Percentiles rank a stretch among this genome's conserved stretches.
Evolutionary conservation across 768 basidiomycete genomes (phyloP).

Genomic region (Boletus rubescentipes): DNA sequence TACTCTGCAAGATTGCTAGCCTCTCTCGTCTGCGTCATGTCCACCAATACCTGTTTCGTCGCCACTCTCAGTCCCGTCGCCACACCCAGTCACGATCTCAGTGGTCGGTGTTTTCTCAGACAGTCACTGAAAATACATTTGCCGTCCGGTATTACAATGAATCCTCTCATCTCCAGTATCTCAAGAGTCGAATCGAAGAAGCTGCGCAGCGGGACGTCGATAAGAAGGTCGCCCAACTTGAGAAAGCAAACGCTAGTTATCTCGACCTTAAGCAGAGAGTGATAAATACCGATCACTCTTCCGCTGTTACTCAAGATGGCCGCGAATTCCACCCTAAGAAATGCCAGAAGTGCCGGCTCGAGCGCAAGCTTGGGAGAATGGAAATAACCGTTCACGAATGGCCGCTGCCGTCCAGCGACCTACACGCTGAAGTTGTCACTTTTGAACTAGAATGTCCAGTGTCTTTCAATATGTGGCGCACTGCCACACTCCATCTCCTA

Average conservation of each 20-base stretch:
- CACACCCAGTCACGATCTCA: constrained; percentile 16
- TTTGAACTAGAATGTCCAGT: constrained; percentile 45
- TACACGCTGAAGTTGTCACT: constrained; percentile 30
- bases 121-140: constrained; percentile 25
- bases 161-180: constrained; percentile 22
- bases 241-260: constrained; percentile 23
- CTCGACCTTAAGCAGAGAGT: constrained; percentile 14
- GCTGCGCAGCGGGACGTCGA: constrained; percentile 21
- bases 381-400: constrained; percentile 44
- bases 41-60: constrained; percentile 31
- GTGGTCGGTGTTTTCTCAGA: constrained; percentile 38
- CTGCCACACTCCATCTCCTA: constrained; percentile 38
- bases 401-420: constrained; percentile 40
- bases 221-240: constrained; percentile 32
- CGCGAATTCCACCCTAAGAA: constrained; percentile 1
- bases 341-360: constrained; percentile 33
- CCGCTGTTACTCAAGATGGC: not conserved
- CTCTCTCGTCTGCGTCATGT: constrained; percentile 31
- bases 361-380: constrained; percentile 23
- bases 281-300: not conserved
- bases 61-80: constrained; percentile 20
- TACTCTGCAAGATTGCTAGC: constrained; percentile 34
- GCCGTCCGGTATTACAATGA: constrained; percentile 35
- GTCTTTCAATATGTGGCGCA: constrained; percentile 45
- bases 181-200: constrained; percentile 33